Evolutionary conservation across 1,139 yeast species (phyloP), one percentile per base, ranked within the genome.

Genomic region (Diutina ranongensis): DNA sequence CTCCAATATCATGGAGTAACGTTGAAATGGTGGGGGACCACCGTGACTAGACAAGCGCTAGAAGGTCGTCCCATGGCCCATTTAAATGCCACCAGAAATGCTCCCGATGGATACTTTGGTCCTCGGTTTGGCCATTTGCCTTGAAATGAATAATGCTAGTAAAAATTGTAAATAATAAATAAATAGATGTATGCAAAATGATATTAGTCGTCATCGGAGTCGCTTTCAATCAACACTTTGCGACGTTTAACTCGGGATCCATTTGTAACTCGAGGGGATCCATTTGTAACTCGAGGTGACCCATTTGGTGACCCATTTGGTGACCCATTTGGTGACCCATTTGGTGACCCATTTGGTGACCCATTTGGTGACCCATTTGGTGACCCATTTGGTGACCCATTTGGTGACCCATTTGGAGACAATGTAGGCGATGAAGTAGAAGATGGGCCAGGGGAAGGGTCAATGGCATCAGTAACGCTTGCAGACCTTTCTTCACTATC

Each of bases 101-200:
- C 42, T 3, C 42, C 42, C 2, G 42, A 38, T 9, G 42, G 42
- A 5, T 38, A 38, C 33, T 21, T 38, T 25, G 42, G 42, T 25
- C 42, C 42, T 15, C n/a, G 42, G 21, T 12, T 15, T 9, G 42
- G 42, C n/a, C n/a, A 38, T 10, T 38, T 38, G 10, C 42, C 42
- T 5, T 38, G 16, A 16, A 7, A 31, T n/a, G 8, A n/a, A n/a
- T n/a, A n/a, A n/a, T n/a, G n/a, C n/a, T n/a, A n/a, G n/a, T n/a
- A n/a, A n/a, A n/a, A n/a, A n/a, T n/a, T n/a, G n/a, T n/a, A n/a
- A n/a, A n/a, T n/a, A n/a, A n/a, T n/a, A n/a, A n/a, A n/a, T n/a
- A n/a, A n/a, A n/a, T 25, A 25, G 28, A 25, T 25, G 10, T 25
- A 25, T 25, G n/a, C n/a, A n/a, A n/a, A n/a, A n/a, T 25, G 5